phyloP scores from a whole-genome alignment of 768 basidiomycete species.

The Lentinus brumalis region DNA sequence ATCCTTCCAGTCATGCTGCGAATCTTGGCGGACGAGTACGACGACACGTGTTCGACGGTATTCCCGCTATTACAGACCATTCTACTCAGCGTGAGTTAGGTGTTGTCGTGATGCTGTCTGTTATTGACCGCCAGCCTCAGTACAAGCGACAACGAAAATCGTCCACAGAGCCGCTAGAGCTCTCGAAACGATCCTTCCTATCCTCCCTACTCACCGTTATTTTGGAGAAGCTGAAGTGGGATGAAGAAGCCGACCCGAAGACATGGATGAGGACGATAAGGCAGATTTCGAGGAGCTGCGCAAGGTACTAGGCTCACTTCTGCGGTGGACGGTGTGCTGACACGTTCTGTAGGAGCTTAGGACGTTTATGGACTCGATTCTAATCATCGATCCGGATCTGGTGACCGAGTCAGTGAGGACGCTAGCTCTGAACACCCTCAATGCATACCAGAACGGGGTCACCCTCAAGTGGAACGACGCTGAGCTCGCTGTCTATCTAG shows the following conservation, averaged over 20 bases:
- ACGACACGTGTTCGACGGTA: constrained; percentile 85
- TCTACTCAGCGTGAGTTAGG: constrained; percentile 64
- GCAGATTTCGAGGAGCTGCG: constrained; percentile 83
- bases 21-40: constrained; percentile 88
- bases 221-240: constrained; percentile 90
- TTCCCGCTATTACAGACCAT: constrained; percentile 79
- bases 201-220: constrained; percentile 75
- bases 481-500: constrained; percentile 90
- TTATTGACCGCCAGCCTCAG: constrained; percentile 40
- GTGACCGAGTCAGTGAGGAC: constrained; percentile 77
- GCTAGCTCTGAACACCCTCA: constrained; percentile 74
- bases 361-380: constrained; percentile 83
- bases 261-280: constrained; percentile 87
- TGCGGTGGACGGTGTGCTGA: background rate
- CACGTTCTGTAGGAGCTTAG: constrained; percentile 68
- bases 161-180: constrained; percentile 62
- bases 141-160: constrained; percentile 77
- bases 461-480: constrained; percentile 88
- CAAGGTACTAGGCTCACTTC: constrained; percentile 52
- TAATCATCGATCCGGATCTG: constrained; percentile 82
- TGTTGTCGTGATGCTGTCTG: background rate
- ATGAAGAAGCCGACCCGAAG: constrained; percentile 74
- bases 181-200: constrained; percentile 75
- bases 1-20: constrained; percentile 80
- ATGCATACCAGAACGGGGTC: constrained; percentile 63